phyloP scores from a whole-genome alignment of 805 yeast species.

The Lachancea dasiensis region DNA sequence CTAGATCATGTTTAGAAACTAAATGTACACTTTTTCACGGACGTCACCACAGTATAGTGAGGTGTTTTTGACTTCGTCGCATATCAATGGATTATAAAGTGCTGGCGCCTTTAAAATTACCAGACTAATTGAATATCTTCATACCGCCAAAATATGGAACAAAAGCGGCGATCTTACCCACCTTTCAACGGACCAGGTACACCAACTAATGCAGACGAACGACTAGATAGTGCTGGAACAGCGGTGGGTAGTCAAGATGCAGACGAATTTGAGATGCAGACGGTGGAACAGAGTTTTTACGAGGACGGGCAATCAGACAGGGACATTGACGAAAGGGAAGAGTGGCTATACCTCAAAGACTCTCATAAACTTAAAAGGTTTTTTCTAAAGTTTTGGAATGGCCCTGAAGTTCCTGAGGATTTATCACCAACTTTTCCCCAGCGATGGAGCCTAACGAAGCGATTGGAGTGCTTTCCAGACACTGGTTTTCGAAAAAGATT shows the following conservation, averaged over 20 bases:
- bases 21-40: constrained; percentile 3
- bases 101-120: too few species aligned
- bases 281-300: not conserved
- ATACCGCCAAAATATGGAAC: too few species aligned
- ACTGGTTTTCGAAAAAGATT: constrained; percentile 27
- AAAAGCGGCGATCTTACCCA: too few species aligned
- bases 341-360: constrained; percentile 20
- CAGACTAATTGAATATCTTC: too few species aligned
- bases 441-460: constrained; percentile 15
- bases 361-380: constrained; percentile 20
- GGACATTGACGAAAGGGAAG: constrained; percentile 5
- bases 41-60: not conserved
- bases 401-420: constrained; percentile 47
- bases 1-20: constrained; percentile 3
- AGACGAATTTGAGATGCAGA: constrained; percentile 7
- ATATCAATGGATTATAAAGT: not conserved
- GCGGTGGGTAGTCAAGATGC: not conserved
- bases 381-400: constrained; percentile 43
- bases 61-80: not conserved
- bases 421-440: constrained; percentile 39
- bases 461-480: too few species aligned
- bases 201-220: too few species aligned
- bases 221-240: constrained; percentile 6
- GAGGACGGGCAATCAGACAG: not conserved
- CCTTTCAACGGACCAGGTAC: too few species aligned